Conservation (phyloP, 805 yeast species). For the Starmerella scarabaei region DNA sequence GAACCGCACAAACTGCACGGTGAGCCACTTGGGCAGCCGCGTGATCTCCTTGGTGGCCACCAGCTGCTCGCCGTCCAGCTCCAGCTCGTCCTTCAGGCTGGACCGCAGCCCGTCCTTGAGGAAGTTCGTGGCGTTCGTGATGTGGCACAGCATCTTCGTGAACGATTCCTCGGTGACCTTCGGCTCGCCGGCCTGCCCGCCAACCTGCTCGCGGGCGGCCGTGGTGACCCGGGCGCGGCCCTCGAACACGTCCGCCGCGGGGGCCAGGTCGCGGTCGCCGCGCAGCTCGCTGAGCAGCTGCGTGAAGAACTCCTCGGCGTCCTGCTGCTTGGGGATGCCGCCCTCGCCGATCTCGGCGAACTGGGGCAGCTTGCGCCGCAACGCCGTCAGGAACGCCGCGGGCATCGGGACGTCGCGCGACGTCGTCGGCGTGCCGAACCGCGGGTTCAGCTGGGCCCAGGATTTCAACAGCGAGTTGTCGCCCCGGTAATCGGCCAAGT, state of each 20-base stretch:
- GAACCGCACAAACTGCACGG: constrained; percentile 87
- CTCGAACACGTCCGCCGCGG: constrained; percentile 32
- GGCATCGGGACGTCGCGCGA: constrained; percentile 46
- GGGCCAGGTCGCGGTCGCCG: constrained; percentile 31
- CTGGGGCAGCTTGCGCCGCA: constrained; percentile 66
- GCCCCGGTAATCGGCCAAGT: constrained; percentile 32
- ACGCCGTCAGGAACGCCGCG: constrained; percentile 39
- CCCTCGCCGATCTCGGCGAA: constrained; percentile 58
- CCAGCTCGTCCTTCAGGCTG: constrained; percentile 63
- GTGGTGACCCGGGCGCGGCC: constrained; percentile 51
- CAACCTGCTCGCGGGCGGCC: constrained; percentile 46
- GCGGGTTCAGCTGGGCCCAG: constrained; percentile 25
- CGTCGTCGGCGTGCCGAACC: constrained; percentile 24
- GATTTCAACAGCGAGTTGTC: constrained; percentile 26
- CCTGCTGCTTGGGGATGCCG: constrained; percentile 85
- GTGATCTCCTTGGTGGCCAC: constrained; percentile 47
- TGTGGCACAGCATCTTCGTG: constrained; percentile 76
- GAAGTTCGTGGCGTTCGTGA: constrained; percentile 71
- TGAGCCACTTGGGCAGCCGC: constrained; percentile 72
- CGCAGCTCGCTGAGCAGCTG: constrained; percentile 48
- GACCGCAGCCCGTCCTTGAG: constrained; percentile 69
- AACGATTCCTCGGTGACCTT: constrained; percentile 42
- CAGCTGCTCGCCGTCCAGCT: constrained; percentile 50
- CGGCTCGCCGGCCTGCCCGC: background rate
- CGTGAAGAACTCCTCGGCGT: constrained; percentile 92